These are phyloP conservation scores for Calonectria honghensis DNA, from an alignment of 2,329 filamentous ascomycete genomes.

Conservation along the genomic window DNA sequence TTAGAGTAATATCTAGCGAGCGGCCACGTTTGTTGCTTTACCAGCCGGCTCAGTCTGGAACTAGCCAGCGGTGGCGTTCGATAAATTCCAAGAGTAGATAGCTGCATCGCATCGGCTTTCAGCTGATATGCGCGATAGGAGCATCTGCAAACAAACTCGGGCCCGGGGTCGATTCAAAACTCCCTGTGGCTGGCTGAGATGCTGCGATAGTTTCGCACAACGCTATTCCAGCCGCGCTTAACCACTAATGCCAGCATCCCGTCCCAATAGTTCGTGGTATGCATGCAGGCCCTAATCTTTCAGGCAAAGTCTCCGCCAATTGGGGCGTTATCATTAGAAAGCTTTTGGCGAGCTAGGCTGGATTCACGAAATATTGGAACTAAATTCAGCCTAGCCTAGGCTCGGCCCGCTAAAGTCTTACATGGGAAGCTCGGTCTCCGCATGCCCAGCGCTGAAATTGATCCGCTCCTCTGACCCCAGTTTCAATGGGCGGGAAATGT, in stretches of 20 bases:
- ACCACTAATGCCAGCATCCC: background rate
- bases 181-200: background rate
- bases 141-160: background rate
- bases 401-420: conserved; percentile 7
- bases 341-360: background rate
- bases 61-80: background rate
- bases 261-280: background rate
- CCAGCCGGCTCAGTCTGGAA: background rate
- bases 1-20: background rate
- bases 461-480: background rate
- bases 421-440: background rate
- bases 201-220: background rate
- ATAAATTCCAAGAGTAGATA: background rate
- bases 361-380: background rate
- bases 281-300: background rate
- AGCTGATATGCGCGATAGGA: background rate
- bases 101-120: background rate
- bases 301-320: background rate
- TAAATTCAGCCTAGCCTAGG: conserved; percentile 3
- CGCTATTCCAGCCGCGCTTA: background rate
- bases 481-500: background rate
- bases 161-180: background rate
- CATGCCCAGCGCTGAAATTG: background rate
- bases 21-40: background rate
- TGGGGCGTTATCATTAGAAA: background rate